Percentiles rank a stretch among this genome's conserved stretches.
Evolutionary conservation across 257 asterid species (phyloP).

Genomic region (Osmanthus fragrans): DNA sequence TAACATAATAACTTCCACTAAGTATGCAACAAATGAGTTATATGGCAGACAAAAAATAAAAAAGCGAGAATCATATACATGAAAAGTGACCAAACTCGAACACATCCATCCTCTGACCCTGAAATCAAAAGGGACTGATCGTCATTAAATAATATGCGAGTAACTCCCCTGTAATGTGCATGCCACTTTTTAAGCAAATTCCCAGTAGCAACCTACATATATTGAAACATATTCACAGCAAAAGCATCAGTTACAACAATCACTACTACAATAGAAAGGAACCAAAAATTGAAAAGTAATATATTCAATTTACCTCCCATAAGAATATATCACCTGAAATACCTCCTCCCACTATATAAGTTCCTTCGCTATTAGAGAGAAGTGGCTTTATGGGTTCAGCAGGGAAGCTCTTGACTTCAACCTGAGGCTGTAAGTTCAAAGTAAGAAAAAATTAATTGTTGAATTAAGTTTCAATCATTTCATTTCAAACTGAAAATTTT

Average conservation of each 20-base stretch:
- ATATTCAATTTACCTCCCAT: constrained; percentile 74
- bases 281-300: not conserved
- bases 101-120: constrained; percentile 89
- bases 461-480: not conserved
- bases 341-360: constrained; percentile 83
- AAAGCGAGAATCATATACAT: constrained; percentile 44
- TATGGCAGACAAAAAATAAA: not conserved
- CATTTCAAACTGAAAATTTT: not conserved
- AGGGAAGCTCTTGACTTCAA: constrained; percentile 82
- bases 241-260: constrained; percentile 1
- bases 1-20: constrained; percentile 11
- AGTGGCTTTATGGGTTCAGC: constrained; percentile 69
- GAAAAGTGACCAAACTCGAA: constrained; percentile 97
- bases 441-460: not conserved
- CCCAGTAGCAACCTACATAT: constrained; percentile 70
- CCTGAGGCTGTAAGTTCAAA: constrained; percentile 66
- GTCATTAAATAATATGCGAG: constrained; percentile 71
- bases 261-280: constrained; percentile 7
- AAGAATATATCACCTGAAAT: constrained; percentile 73
- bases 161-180: constrained; percentile 83
- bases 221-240: not conserved
- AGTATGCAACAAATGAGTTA: not conserved
- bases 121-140: constrained; percentile 87
- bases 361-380: constrained; percentile 67
- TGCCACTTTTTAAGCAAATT: constrained; percentile 82